Conservation (phyloP, 306 rosid species). For the Trifolium subterraneum region DNA sequence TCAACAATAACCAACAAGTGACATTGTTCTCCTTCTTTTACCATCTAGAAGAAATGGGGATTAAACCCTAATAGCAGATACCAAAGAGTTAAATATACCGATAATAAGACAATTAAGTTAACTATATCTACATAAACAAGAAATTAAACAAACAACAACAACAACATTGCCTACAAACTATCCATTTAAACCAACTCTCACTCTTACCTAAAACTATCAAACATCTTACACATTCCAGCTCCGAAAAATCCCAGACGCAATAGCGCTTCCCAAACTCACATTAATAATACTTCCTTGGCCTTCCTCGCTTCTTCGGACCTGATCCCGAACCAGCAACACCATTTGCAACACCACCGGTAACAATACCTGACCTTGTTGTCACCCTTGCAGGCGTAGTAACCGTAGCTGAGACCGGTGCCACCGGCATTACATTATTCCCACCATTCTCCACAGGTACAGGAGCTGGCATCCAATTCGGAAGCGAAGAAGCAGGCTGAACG, state of each 20-base stretch:
- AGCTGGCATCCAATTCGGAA: constrained; percentile 74
- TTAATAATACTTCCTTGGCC: constrained; percentile 66
- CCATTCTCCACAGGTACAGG: constrained; percentile 37
- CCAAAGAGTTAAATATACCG: constrained; percentile 23
- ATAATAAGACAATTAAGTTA: constrained; percentile 28
- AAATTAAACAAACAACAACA: constrained; percentile 30
- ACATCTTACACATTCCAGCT: constrained; percentile 4
- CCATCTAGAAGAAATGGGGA: constrained; percentile 5
- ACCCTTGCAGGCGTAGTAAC: not conserved
- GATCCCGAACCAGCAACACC: constrained; percentile 33
- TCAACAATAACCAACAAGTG: constrained; percentile 6
- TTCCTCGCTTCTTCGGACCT: constrained; percentile 63
- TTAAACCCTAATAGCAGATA: constrained; percentile 29
- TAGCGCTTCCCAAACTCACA: not conserved
- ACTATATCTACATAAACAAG: constrained; percentile 43
- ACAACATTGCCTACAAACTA: constrained; percentile 35
- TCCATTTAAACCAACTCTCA: constrained; percentile 5
- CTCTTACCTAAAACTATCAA: not conserved
- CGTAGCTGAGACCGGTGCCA: not conserved
- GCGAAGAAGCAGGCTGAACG: not conserved
- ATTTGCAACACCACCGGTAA: constrained; percentile 7
- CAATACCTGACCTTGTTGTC: not conserved
- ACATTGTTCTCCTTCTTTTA: constrained; percentile 33
- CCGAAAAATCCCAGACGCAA: not conserved
- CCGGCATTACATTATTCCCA: constrained; percentile 23